Percentiles rank a stretch among this genome's conserved stretches.
Conservation (phyloP, 2,329 filamentous ascomycete genomes). For the Calonectria henricotiae region DNA sequence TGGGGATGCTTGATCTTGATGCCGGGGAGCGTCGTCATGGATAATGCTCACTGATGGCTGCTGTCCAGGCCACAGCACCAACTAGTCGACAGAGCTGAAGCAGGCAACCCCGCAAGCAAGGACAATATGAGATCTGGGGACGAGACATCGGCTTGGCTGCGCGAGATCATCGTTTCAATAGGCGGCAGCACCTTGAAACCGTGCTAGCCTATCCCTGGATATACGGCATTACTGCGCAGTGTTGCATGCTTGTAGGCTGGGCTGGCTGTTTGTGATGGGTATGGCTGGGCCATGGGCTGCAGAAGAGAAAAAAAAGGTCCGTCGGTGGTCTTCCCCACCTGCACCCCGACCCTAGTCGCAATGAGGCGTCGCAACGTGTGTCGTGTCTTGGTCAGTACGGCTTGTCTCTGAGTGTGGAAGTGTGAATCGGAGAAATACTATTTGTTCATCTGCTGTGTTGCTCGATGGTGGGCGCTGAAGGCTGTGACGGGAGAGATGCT, state of each 20-base stretch:
- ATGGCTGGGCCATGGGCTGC: conserved; percentile 7
- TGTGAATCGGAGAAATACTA: conserved; percentile 29
- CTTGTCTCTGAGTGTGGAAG: conserved; percentile 22
- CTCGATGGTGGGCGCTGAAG: background rate
- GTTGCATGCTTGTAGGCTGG: conserved; percentile 19
- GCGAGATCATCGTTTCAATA: conserved; percentile 33
- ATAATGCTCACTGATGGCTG: conserved; percentile 12
- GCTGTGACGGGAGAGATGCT: background rate
- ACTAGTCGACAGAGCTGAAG: conserved; percentile 19
- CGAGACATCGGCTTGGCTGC: conserved; percentile 30
- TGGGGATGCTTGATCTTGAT: conserved; percentile 11
- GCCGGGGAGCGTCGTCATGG: conserved; percentile 19
- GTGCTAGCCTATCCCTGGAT: conserved; percentile 30
- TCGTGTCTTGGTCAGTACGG: conserved; percentile 38
- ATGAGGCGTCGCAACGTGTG: conserved; percentile 28
- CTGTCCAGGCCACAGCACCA: conserved; percentile 7
- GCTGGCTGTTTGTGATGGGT: conserved; percentile 10
- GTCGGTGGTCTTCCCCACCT: conserved; percentile 19
- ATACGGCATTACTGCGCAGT: conserved; percentile 25
- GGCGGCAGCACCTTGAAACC: conserved; percentile 10
- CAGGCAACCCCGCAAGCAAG: conserved; percentile 35
- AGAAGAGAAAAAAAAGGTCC: background rate
- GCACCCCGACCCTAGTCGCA: conserved; percentile 28
- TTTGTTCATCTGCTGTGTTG: conserved; percentile 24
- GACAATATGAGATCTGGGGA: conserved; percentile 26